Base-by-base conservation (phyloP, 192 early-diverging fungal genomes). In the Cladochytrium replicatum region DNA sequence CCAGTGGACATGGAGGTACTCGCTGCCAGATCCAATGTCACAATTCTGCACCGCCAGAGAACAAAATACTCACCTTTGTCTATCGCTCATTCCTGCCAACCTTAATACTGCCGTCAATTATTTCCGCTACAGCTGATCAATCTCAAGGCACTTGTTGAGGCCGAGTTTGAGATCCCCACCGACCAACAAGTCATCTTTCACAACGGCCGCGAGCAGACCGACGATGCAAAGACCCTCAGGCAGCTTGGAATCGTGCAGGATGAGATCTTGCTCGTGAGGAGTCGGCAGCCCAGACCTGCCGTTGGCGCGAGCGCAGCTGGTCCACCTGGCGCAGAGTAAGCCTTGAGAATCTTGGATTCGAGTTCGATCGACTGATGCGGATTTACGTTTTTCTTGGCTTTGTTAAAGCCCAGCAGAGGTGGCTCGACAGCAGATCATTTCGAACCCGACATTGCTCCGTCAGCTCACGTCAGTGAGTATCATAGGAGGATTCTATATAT, bases 131-230 rank as follows among this genome's bases (percentile, higher is more conserved):
- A 60, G 57, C 45, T 68, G n/a, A 44, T 42, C 6, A 54, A 85
- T 63, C 67, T 93, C 26, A 72, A 77, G 49, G 90, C 86, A 21
- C 69, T 96, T 21, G 70, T 89, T n/a, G 89, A 93, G 63, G 77
- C 69, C n/a, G 86, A 91, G 64, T 81, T 84, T 48, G 64, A 69
- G 9, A 78, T 86, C 37, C 69, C 86, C 2, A 55, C 74, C 8
- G 61, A 39, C 4, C 64, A 77, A 24, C 90, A 92, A 58, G 34
- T 50, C 1, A 43, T 98, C 25, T 55, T 64, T 45, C 74, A 82
- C 61, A 81, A 93, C 44, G 83, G 85, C 9, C 46, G 46, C 6
- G 67, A 64, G 53, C 69, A 93, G 4, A 52, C 43, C 1, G 81
- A 85, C 31, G 59, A 58, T 0, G 71, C 78, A 32, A 70, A 73